Evolutionary conservation across 2,329 filamentous ascomycete genomes (phyloP), one percentile per base, ranked within the genome.

Genomic region (Trichocomaceae sp.): DNA sequence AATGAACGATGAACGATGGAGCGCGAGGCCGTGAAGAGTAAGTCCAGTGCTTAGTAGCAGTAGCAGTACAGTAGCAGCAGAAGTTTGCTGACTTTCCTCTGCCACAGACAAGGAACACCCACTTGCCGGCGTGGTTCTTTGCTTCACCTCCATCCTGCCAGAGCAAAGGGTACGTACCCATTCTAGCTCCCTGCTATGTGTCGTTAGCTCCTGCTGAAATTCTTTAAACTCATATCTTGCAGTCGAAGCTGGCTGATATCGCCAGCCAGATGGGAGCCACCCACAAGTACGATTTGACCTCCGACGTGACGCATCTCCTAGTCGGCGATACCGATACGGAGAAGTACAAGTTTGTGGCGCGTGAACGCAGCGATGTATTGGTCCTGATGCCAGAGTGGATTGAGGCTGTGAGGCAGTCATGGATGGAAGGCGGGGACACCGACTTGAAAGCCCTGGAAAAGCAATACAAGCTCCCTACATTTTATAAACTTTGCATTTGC

Each of bases 291-390:
- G 91, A 99, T 70, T 83, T 99, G 45, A 97, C 91, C n/a, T 88
- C 88, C 55, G 90, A 96, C 69, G 90, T 95, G 47, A 97, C 93
- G 5, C 93, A 99, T 75, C 83, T 99, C 47, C 82, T 99, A 59
- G 89, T 96, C 58, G 93, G 91, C 69, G 85, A 88, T 64, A 87
- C 90, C 64, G 83, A 92, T 68, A 97, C 92, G 0, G 83, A 87
- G 49, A 99, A 99, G 72, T 99, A 99, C 73, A 87, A 85, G 70
- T 96, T 95, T 77, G 92, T 97, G 65, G 93, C 92, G 52, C 88
- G 86, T 66, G 87, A 92, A 69, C 83, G 93, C 51, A 84, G 86
- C 47, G 93, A 99, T 66, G 85, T 99, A 65, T 84, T 83, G 67
- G 85, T 90, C 49, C 85, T 99, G 75, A 82, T 82, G 44, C 82